phyloP scores from a whole-genome alignment of 1,139 yeast species.

The Geotrichum cucujoidarum region DNA sequence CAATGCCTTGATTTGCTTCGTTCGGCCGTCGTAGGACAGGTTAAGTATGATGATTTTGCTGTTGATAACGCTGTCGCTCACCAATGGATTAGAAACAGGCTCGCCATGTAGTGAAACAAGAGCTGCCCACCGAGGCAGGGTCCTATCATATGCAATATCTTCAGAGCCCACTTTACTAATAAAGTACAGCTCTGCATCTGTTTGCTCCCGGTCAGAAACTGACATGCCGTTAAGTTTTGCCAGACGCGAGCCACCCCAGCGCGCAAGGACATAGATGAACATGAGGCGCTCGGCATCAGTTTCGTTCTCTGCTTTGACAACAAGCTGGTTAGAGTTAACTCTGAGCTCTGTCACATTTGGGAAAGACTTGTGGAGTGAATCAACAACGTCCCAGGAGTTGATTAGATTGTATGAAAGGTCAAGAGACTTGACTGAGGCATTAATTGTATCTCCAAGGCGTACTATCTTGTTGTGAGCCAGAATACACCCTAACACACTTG shows the following conservation, averaged over 20 bases:
- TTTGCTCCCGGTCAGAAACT: constrained; percentile 46
- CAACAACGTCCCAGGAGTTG: constrained; percentile 48
- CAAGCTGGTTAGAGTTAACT: constrained; percentile 52
- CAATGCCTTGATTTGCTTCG: constrained; percentile 22
- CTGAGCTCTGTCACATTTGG: constrained; percentile 45
- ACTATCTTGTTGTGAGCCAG: constrained; percentile 29
- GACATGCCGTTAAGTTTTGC: constrained; percentile 52
- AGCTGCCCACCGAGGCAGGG: constrained; percentile 34
- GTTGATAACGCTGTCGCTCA: constrained; percentile 19
- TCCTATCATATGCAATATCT: constrained; percentile 31
- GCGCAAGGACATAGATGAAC: constrained; percentile 45
- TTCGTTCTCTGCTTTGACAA: constrained; percentile 26
- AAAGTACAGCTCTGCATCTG: constrained; percentile 65
- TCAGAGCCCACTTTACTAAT: constrained; percentile 47
- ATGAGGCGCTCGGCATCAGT: constrained; percentile 35
- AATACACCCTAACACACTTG: constrained; percentile 20
- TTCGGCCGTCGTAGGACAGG: constrained; percentile 19
- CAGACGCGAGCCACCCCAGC: constrained; percentile 39
- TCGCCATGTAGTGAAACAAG: constrained; percentile 34
- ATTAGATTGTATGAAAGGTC: constrained; percentile 13
- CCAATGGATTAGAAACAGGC: constrained; percentile 19
- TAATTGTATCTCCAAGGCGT: background rate
- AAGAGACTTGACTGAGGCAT: constrained; percentile 2
- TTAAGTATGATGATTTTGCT: constrained; percentile 22
- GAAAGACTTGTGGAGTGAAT: constrained; percentile 36